phyloP scores from a whole-genome alignment of 148 eudicot species.

The Amaranthus hypochondriacus region DNA sequence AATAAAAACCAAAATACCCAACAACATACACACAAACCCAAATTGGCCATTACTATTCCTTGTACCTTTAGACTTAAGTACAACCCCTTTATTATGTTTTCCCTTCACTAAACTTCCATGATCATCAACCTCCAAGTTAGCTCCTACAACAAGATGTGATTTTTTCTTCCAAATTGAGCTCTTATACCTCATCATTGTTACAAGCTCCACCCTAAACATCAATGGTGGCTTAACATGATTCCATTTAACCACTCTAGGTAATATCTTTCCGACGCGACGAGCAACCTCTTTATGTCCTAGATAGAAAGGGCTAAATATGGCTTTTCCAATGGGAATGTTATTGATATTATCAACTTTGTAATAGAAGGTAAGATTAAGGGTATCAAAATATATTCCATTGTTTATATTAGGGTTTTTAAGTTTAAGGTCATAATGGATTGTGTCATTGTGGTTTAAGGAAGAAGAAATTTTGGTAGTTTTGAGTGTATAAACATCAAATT shows the following conservation, averaged over 20 bases:
- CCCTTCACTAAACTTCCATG: slow-evolving; percentile 34
- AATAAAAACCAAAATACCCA: slow-evolving; percentile 2
- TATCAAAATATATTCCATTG: background rate
- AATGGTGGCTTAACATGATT: slow-evolving; percentile 18
- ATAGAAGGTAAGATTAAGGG: slow-evolving; percentile 22
- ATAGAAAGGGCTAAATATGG: slow-evolving; percentile 6
- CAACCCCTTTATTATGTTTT: slow-evolving; percentile 41
- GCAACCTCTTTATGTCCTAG: background rate
- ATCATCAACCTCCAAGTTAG: slow-evolving; percentile 39
- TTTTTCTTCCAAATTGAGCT: slow-evolving; percentile 51
- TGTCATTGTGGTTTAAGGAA: background rate
- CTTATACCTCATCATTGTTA: slow-evolving; percentile 51
- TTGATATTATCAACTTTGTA: slow-evolving; percentile 6
- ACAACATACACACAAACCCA: background rate
- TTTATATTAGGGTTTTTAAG: slow-evolving; percentile 37
- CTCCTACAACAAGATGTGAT: slow-evolving; percentile 39
- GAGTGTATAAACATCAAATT: background rate
- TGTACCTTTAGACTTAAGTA: slow-evolving; percentile 37
- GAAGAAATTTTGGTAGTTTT: background rate
- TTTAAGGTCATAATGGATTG: slow-evolving; percentile 44
- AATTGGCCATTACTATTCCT: background rate
- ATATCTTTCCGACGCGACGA: slow-evolving; percentile 1
- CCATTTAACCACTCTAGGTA: slow-evolving; percentile 31
- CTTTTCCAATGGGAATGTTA: slow-evolving; percentile 9
- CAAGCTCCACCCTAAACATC: slow-evolving; percentile 50